phyloP scores from a whole-genome alignment of 768 basidiomycete genomes.

The Mycena latifolia region DNA sequence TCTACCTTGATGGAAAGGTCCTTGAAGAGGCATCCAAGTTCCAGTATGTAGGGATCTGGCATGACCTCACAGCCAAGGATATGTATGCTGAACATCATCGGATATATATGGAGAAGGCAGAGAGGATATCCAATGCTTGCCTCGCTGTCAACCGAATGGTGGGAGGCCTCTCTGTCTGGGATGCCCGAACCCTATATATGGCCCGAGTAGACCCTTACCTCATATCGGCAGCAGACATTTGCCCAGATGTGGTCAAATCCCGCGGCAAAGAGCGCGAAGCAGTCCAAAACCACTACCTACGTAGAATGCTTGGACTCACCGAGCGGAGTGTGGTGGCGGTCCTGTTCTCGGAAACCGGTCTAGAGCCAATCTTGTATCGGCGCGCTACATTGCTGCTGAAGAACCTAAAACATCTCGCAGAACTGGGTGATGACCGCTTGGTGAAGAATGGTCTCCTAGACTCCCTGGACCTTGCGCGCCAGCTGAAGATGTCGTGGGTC shows the following conservation, averaged over 20 bases:
- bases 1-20: neutral
- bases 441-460: neutral
- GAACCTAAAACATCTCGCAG: neutral
- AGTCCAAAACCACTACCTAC: neutral
- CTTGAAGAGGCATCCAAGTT: constrained; percentile 35
- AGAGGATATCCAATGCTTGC: constrained; percentile 4
- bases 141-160: constrained; percentile 13
- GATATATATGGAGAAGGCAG: constrained; percentile 2
- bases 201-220: constrained; percentile 23
- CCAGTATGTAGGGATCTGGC: constrained; percentile 16
- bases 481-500: neutral
- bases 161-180: constrained; percentile 13
- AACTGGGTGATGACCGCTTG: neutral
- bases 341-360: constrained; percentile 14
- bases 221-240: constrained; percentile 13
- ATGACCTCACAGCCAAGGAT: neutral
- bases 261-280: neutral
- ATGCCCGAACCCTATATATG: constrained; percentile 17
- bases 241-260: neutral
- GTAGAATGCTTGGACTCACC: neutral
- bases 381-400: neutral
- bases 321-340: constrained; percentile 11
- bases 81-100: constrained; percentile 1
- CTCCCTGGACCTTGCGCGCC: neutral
- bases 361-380: constrained; percentile 9